These are phyloP conservation scores for Pseudogymnoascus sp. DNA, from an alignment of 2,329 filamentous ascomycete genomes.

Conservation along the genomic window DNA sequence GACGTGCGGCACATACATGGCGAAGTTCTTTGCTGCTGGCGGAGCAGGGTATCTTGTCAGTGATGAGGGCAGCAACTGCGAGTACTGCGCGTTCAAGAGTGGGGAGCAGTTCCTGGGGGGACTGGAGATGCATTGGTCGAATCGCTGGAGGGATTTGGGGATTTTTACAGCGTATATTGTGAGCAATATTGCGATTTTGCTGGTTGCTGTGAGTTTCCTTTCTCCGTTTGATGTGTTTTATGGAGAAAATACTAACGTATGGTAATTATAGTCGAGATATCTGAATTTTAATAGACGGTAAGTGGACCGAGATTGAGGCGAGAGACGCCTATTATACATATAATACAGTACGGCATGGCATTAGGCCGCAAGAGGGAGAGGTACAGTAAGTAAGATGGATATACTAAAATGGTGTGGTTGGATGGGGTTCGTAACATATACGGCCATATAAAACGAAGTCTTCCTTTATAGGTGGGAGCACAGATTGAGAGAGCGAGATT, in stretches of 20 bases:
- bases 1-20: conserved; percentile 54
- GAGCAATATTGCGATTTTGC: conserved; percentile 63
- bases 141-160: conserved; percentile 76
- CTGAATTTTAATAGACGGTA: conserved; percentile 40
- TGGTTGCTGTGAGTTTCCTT: conserved; percentile 43
- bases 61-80: conserved; percentile 46
- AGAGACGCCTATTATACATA: conserved; percentile 1
- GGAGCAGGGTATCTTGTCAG: conserved; percentile 45
- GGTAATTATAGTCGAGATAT: conserved; percentile 31
- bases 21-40: conserved; percentile 38
- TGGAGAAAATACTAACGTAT: conserved; percentile 14
- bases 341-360: not conserved
- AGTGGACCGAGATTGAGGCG: conserved; percentile 9
- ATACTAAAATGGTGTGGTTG: not conserved
- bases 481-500: not conserved
- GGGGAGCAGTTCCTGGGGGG: conserved; percentile 73
- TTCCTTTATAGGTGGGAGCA: not conserved
- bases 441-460: not conserved
- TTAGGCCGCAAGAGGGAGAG: not conserved
- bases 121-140: conserved; percentile 56
- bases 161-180: conserved; percentile 70
- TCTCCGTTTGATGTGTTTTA: not conserved
- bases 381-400: not conserved
- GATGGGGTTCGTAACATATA: not conserved
- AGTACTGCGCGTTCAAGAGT: conserved; percentile 52